Evolutionary conservation across 441 rosid genomes (phyloP), one percentile per base, ranked within the genome.

Genomic region (Erodium moschatum): DNA sequence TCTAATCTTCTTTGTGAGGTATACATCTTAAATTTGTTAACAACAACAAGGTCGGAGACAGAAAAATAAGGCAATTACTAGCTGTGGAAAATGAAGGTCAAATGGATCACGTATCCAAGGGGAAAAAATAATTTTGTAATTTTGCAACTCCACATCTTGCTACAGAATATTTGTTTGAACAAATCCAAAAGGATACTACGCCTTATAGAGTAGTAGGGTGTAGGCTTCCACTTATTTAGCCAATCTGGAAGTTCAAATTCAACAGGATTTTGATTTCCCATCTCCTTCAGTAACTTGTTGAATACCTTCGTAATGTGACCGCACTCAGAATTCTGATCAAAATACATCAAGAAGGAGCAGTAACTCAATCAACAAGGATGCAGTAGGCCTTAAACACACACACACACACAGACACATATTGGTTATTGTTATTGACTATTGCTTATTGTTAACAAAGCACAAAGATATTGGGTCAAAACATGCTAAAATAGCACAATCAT

Each of bases 231-330:
- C 75, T 94, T 94, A 66, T 79, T 79, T 73, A 84, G 81, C 85
- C 86, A 85, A 67, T 88, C 91, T 0, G 99, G 99, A 58, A 91
- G 86, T 68, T 91, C 91, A 70, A 94, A 94, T n/a, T 90, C 97
- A 65, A 80, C 83, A 0, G 82, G 71, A 19, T 77, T 79, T 65
- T 54, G 21, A 18, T 54, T 54, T 18, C 94, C 96, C 72, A 91
- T 80, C 75, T 86, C 81, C 27, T 85, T 77, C 81, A 84, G 18
- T 82, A 91, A 74, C 77, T 73, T 84, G 76, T 70, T 73, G 77
- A 91, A 91, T 15, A 86, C 92, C 68, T 84, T 67, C 31, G 75
- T 75, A 40, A 94, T 79, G 71, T 60, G 79, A 35, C 64, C 78
- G 66, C 64, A 29, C 71, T 85, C 91, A 40, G 77, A 67, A 73